Base-by-base conservation (phyloP, 345 rosid species). In the Excoecaria cochinchinensis region DNA sequence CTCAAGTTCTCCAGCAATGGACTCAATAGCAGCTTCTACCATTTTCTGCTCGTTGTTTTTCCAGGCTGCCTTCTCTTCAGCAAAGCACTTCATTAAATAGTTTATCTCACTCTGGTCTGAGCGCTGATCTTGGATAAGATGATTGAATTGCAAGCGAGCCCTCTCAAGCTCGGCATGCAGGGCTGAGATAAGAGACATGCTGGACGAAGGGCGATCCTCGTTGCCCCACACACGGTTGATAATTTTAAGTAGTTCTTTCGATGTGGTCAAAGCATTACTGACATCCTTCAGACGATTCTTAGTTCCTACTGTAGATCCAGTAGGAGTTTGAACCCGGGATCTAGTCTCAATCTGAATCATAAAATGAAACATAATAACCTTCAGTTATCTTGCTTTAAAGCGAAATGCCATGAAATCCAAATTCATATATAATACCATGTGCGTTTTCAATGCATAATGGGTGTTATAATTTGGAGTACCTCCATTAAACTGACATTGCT, bases 161-260 rank as follows among this genome's bases (percentile, higher is more conserved):
- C 99, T 86, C 77, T 95, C 98, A 21, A 95, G 93, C 88, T 95
- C 99, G 14, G 99, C 89, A 79, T 95, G 99, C 67, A 95, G 79
- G 76, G 99, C 97, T 16, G 99, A 93, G 84, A 95, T 85, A 46
- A 95, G 94, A 51, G 98, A 90, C 92, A 91, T 84, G 89, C 90
- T 91, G 10, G 99, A 95, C 40, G 97, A 88, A 75, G 97, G 95
- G 36, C 93, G 90, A 73, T 87, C 93, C 77, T 93, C 96, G 74
- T 85, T 91, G 77, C 96, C 93, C 98, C 98, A 90, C 85, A 93
- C 86, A 38, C 97, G 93, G 78, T 90, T 90, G 58, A 95, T 91
- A 71, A 95, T 95, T 79, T 90, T 95, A 39, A 93, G 88, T 25
- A 95, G 92, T 80, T 93, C 98, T 75, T 95, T 93, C 13, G 98